Percentiles rank a stretch among this genome's conserved stretches.
Conservation (phyloP, 2,329 filamentous ascomycete species). For the Nigrospora sphaerica region DNA sequence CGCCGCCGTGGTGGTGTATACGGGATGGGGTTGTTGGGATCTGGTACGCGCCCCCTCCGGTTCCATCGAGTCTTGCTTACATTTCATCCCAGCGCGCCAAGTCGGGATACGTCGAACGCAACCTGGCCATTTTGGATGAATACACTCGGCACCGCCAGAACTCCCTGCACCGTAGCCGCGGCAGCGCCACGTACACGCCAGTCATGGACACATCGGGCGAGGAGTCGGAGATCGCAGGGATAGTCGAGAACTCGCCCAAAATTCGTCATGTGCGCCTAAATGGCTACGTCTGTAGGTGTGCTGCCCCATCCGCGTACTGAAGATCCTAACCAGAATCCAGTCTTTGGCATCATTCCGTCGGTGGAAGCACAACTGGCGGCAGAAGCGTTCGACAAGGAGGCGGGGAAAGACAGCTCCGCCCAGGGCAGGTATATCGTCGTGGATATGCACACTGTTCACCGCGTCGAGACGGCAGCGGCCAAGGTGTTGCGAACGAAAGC, state of each 20-base stretch:
- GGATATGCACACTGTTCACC: not conserved
- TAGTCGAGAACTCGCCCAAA: not conserved
- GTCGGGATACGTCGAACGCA: not conserved
- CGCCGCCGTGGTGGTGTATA: not conserved
- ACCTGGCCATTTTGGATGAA: not conserved
- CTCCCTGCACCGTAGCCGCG: not conserved
- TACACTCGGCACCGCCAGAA: not conserved
- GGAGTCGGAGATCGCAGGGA: not conserved
- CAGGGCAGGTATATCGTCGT: not conserved
- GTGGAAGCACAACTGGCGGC: not conserved
- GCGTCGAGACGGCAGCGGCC: not conserved
- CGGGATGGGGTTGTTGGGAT: not conserved
- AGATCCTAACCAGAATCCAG: not conserved
- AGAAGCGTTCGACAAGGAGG: not conserved
- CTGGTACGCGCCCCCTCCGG: not conserved
- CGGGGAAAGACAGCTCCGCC: not conserved
- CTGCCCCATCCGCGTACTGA: not conserved
- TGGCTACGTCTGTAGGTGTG: not conserved
- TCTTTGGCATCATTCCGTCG: not conserved
- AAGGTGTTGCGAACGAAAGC: not conserved
- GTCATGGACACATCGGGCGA: not conserved
- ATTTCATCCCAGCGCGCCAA: not conserved
- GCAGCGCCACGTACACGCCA: not conserved
- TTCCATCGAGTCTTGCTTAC: not conserved
- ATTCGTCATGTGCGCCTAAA: not conserved